Base-by-base conservation (phyloP, 2,329 filamentous ascomycete genomes). In the Myriangium duriaei region DNA sequence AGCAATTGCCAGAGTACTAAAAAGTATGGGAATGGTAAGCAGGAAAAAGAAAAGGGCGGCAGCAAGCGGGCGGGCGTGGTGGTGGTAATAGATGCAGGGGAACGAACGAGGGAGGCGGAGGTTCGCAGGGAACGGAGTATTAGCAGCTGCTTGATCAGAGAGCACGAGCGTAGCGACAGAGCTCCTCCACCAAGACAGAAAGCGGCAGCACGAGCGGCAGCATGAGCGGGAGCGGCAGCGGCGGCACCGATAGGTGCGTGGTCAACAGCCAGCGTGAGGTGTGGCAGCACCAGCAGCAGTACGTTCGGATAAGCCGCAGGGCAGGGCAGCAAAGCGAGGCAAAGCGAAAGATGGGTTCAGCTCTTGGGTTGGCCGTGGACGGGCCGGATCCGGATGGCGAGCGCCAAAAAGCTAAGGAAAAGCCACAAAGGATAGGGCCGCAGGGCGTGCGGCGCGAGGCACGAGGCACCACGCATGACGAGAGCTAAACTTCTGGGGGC, bases 181-280 rank as follows among this genome's bases (percentile, higher is more conserved):
- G n/a, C n/a, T n/a, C n/a, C n/a, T n/a, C n/a, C n/a, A n/a, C n/a
- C n/a, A 26, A 26, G 21, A n/a, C 21, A 26, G 21, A 26, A 7
- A 26, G 21, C 21, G n/a, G 21, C 7, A 26, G 21, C 21, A 26
- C n/a, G n/a, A n/a, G n/a, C n/a, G n/a, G n/a, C n/a, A n/a, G n/a
- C n/a, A n/a, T n/a, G n/a, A 26, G 21, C 21, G 21, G 21, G 7
- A 26, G 21, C 74, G 19, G 71, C 79, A 47, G 74, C 76, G 42
- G 68, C 72, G 48, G 76, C 61, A 50, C 78, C 80, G 50, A 79
- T 53, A 39, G 62, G 48, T 44, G 58, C 46, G 45, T 55, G 58
- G 35, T 37, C 13, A 30, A 19, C 21, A 26, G 21, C 7, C 21
- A n/a, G 21, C 7, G 7, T 7, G 21, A 26, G 21, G 21, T 26